phyloP scores from a whole-genome alignment of 495 filamentous ascomycete species.

The Hypoxylon rickii region DNA sequence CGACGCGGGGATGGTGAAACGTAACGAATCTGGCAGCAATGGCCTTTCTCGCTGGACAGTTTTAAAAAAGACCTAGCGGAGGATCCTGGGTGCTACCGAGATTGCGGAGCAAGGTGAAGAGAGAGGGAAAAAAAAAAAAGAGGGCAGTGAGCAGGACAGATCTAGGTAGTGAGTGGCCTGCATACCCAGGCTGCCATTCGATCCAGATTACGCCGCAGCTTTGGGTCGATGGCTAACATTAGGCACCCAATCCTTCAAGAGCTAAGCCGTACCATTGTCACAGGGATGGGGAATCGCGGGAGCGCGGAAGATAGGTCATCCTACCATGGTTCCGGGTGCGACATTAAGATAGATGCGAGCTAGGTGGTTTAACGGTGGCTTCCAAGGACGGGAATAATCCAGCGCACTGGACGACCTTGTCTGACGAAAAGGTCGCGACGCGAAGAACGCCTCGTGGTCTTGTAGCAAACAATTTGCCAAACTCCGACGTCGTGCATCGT shows the following conservation, averaged over 20 bases:
- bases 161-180: slow-evolving; percentile 32
- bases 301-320: slow-evolving; percentile 28
- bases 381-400: background rate
- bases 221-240: slow-evolving; percentile 40
- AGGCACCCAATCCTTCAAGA: slow-evolving; percentile 22
- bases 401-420: background rate
- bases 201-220: slow-evolving; percentile 42
- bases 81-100: slow-evolving; percentile 27
- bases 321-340: slow-evolving; percentile 33
- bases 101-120: slow-evolving; percentile 7
- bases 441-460: slow-evolving; percentile 24
- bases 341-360: slow-evolving; percentile 9
- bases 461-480: slow-evolving; percentile 30
- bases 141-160: slow-evolving; percentile 11
- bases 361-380: background rate
- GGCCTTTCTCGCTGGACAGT: background rate
- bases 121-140: slow-evolving; percentile 8
- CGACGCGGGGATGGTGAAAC: slow-evolving; percentile 27
- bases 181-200: slow-evolving; percentile 35
- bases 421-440: slow-evolving; percentile 1
- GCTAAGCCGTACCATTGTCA: slow-evolving; percentile 26
- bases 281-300: slow-evolving; percentile 25
- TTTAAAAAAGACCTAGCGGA: slow-evolving; percentile 3
- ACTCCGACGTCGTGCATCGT: slow-evolving; percentile 37
- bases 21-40: slow-evolving; percentile 15